These are phyloP conservation scores for Amylocarpus encephaloides DNA, from an alignment of 2,329 filamentous ascomycete genomes.

Conservation along the genomic window DNA sequence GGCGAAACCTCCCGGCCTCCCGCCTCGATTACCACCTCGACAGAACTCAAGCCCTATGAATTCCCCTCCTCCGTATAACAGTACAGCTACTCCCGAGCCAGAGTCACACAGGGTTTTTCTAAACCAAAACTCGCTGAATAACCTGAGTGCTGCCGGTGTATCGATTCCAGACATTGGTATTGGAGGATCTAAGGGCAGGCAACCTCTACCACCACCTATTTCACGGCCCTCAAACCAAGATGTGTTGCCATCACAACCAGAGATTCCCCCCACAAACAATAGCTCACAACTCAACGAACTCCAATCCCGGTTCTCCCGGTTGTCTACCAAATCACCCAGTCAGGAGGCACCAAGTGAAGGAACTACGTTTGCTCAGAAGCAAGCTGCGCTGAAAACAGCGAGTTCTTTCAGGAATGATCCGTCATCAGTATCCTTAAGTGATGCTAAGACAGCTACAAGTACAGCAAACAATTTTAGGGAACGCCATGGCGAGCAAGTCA, in stretches of 20 bases:
- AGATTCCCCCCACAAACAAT: conserved; percentile 7
- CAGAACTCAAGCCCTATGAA: conserved; percentile 34
- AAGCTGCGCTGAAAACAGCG: conserved; percentile 46
- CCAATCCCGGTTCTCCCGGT: conserved; percentile 32
- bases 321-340: conserved; percentile 29
- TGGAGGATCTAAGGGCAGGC: conserved; percentile 36
- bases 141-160: conserved; percentile 56
- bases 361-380: conserved; percentile 49
- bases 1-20: conserved; percentile 38
- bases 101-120: conserved; percentile 30
- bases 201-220: conserved; percentile 26
- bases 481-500: conserved; percentile 53
- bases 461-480: conserved; percentile 54
- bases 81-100: conserved; percentile 17
- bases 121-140: conserved; percentile 42
- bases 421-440: conserved; percentile 44
- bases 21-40: conserved; percentile 51
- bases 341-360: conserved; percentile 34
- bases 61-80: conserved; percentile 36
- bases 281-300: conserved; percentile 29
- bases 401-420: conserved; percentile 44
- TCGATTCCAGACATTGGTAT: conserved; percentile 62
- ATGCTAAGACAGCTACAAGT: conserved; percentile 43
- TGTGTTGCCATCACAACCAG: no score
- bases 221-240: background rate